Base-by-base conservation (phyloP, 1,284 basidiomycete genomes). In the Malassezia sympodialis region DNA sequence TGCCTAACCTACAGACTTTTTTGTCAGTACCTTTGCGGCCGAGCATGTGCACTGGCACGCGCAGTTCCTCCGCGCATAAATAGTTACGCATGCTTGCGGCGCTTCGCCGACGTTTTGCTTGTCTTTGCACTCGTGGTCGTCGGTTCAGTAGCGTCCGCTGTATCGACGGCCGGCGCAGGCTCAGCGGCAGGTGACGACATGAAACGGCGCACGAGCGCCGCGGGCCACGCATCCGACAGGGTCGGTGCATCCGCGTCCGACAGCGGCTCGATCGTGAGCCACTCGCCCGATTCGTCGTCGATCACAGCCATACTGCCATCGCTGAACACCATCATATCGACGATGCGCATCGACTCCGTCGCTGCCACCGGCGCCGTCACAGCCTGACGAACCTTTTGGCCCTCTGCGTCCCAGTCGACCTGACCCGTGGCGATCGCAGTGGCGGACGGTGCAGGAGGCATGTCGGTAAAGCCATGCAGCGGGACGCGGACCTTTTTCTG, bases 21-120 rank as follows among this genome's bases (percentile, higher is more conserved):
- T 83, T 79, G 82, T 86, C 67, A 83, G 82, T 24, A 84, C 83
- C 0, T 87, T 85, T 67, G 82, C 69, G 0, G 62, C 67, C 4
- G 72, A 72, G n/a, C 72, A 74, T 34, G 53, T 74, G 45, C 54
- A 56, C 43, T 74, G 58, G 53, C 72, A 74, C 46, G 72, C 72
- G 17, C 60, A 73, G 56, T 65, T 60, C 60, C 58, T 74, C 27
- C 64, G 60, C 34, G 21, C 24, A 8, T 45, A 34, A 15, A n/a
- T 30, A 49, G 12, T 17, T 51, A 46, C 17, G 39, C 27, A 23
- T 42, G 50, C 34, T 44, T 46, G 8, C 50, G 50, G 26, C 50
- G 50, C 43, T 52, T 52, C 32, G 32, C n/a, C 21, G 39, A 21
- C 31, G 30, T 17, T 34, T 52, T 46, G 39, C 12, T 31, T 3